Conservation (phyloP, 139 green algal species). For the Trebouxia sp. region DNA sequence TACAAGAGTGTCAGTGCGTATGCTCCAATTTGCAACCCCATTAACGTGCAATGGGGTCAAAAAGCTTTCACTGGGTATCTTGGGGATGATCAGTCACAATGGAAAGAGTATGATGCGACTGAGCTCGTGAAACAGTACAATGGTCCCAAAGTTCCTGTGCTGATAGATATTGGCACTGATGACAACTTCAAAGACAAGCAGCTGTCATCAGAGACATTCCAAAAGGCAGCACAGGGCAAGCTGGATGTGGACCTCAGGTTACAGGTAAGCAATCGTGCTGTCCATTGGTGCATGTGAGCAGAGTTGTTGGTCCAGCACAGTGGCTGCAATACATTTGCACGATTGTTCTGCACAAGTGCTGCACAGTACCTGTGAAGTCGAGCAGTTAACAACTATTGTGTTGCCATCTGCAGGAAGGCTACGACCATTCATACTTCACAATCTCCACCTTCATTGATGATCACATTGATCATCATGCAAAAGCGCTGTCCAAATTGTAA, state of each 20-base stretch:
- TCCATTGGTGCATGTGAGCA: background rate
- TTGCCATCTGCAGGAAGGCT: constrained; percentile 76
- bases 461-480: constrained; percentile 88
- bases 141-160: constrained; percentile 44
- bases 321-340: too few relatives aligned
- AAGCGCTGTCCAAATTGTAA: constrained; percentile 46
- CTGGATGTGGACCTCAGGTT: constrained; percentile 66
- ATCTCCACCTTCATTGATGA: constrained; percentile 93
- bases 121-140: constrained; percentile 72
- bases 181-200: constrained; percentile 84
- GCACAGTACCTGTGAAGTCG: too few relatives aligned
- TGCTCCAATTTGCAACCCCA: constrained; percentile 92
- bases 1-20: constrained; percentile 90
- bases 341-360: too few relatives aligned
- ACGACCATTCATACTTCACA: constrained; percentile 94
- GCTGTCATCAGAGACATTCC: constrained; percentile 78
- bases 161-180: constrained; percentile 48
- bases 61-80: constrained; percentile 92
- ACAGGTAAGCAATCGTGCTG: constrained; percentile 51
- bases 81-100: constrained; percentile 64
- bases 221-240: constrained; percentile 61
- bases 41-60: constrained; percentile 80
- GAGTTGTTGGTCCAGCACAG: too few relatives aligned
- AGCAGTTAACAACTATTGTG: too few relatives aligned
- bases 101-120: constrained; percentile 86